Base-by-base conservation (phyloP, 805 yeast species). In the Blastobotrys muscicola region DNA sequence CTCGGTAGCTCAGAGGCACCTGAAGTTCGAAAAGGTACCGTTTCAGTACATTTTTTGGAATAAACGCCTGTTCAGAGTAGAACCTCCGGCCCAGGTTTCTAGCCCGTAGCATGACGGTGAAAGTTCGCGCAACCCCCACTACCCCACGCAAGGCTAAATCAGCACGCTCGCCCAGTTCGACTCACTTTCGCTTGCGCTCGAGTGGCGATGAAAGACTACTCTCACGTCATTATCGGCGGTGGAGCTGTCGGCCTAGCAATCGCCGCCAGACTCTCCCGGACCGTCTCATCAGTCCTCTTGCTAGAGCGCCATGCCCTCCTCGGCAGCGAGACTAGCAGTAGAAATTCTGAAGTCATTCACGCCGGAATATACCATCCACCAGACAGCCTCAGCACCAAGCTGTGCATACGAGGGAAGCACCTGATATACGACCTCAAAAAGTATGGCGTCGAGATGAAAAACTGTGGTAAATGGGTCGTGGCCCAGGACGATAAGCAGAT, bases 301-400 rank as follows among this genome's bases (percentile, higher is more conserved):
- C 59, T 87, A 2, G 97, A 87, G 53, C 77, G 82, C 54, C 76
- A 86, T 58, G 59, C 63, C 1, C 67, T 68, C 31, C 58, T 77
- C 39, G 96, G 95, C 1, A 72, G 74, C 51, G 96, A 87, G 54
- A 85, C 95, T 0, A 81, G 94, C 4, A 74, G 90, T n/a, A 68
- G 96, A 42, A 87, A 87, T 66, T 83, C 94, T 1, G 97, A 89
- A 56, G 97, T 89, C 20, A 81, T 87, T 16, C 97, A 87, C 62
- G 95, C 95, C 0, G 96, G 95, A 0, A 55, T 87, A 5, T 89
- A 89, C 58, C 82, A 84, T 55, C 94, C 95, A 0, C 63, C 67
- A 8, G 74, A 75, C 45, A 71, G 82, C 2, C 66, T 89, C 43
- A 82, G 85, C 56, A 76, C 85, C 0, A 62, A 68, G 50, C 62